Conservation (phyloP, 2,329 filamentous ascomycete genomes). For the Pseudogymnoascus sp. region DNA sequence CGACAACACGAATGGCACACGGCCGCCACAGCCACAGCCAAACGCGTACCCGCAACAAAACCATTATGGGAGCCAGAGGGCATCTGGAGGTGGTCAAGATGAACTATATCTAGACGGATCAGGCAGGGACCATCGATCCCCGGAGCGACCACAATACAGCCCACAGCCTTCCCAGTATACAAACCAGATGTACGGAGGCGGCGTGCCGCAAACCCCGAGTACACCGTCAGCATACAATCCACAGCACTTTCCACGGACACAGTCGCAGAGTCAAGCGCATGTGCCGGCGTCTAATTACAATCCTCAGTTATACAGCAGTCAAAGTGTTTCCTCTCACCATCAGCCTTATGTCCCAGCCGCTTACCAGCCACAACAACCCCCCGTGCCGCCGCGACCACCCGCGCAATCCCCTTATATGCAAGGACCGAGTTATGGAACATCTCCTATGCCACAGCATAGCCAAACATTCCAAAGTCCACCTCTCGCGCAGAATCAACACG, state of each 20-base stretch:
- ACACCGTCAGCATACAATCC: constrained; percentile 51
- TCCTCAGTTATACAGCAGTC: constrained; percentile 42
- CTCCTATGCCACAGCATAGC: background rate
- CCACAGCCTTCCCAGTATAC: constrained; percentile 28
- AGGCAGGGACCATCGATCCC: background rate
- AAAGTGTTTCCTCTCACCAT: constrained; percentile 40
- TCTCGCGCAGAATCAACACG: constrained; percentile 2
- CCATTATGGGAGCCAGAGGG: background rate
- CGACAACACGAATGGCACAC: constrained; percentile 23
- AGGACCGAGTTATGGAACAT: background rate
- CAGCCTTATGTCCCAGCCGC: constrained; percentile 60
- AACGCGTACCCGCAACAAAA: constrained; percentile 17
- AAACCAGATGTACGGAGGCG: constrained; percentile 21
- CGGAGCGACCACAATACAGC: constrained; percentile 19
- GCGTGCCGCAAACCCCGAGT: constrained; percentile 19
- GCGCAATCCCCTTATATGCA: constrained; percentile 22
- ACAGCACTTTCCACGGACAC: constrained; percentile 45
- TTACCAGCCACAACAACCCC: constrained; percentile 37
- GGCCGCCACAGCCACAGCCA: constrained; percentile 41
- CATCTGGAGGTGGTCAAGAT: constrained; percentile 10
- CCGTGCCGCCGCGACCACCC: constrained; percentile 34
- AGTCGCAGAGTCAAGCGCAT: constrained; percentile 23
- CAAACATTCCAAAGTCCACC: background rate
- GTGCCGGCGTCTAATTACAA: constrained; percentile 33
- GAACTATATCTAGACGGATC: constrained; percentile 3